These are phyloP conservation scores for Teratosphaeria destructans DNA, from an alignment of 2,329 filamentous ascomycete genomes.

Conservation along the genomic window DNA sequence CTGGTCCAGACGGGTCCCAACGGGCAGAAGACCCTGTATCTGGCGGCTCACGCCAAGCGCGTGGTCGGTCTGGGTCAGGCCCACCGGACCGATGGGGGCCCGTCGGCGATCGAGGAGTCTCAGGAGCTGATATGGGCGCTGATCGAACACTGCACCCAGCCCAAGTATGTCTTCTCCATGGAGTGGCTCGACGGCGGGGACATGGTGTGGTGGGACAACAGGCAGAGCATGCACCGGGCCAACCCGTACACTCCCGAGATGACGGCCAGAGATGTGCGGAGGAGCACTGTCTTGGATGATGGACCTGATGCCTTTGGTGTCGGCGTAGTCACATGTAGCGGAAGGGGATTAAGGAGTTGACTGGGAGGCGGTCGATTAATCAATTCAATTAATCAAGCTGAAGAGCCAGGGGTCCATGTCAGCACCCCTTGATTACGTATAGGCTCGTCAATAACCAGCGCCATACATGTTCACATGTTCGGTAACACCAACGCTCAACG, in stretches of 20 bases:
- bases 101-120: background rate
- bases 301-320: background rate
- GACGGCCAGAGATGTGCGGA: slow-evolving; percentile 1
- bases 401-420: background rate
- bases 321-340: background rate
- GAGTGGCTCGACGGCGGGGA: slow-evolving; percentile 3
- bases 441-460: too few relatives aligned
- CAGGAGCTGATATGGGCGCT: slow-evolving; percentile 2
- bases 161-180: slow-evolving; percentile 2
- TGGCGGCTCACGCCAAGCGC: background rate
- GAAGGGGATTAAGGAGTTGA: background rate
- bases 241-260: background rate
- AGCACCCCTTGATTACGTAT: too few relatives aligned
- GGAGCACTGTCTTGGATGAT: slow-evolving; percentile 1
- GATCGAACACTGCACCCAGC: slow-evolving; percentile 2
- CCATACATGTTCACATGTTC: too few relatives aligned
- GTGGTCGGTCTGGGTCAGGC: background rate
- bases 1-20: background rate
- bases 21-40: background rate
- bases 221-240: slow-evolving; percentile 1
- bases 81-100: background rate
- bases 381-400: background rate
- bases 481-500: background rate
- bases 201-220: slow-evolving; percentile 2
- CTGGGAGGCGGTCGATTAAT: background rate